A percentile compares a stretch with the other conserved stretches of the same genome.
Conservation (phyloP, 2,329 filamentous ascomycete genomes). For the Verticillium isaacii region DNA sequence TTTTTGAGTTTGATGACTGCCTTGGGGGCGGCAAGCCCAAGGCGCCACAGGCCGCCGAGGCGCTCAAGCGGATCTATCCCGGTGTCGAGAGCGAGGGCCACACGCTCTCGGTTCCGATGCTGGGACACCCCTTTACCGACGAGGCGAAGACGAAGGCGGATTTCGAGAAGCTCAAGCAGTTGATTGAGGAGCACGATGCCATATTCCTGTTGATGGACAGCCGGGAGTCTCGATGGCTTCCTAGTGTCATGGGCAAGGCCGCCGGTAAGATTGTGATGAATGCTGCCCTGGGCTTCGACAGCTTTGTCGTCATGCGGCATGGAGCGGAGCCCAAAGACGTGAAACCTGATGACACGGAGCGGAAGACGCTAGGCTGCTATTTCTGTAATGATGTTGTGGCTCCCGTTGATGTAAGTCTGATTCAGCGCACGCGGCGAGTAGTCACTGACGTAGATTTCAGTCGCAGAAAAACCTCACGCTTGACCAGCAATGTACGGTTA, state of each 20-base stretch:
- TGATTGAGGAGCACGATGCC: slow-evolving; percentile 83
- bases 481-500: slow-evolving; percentile 97
- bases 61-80: slow-evolving; percentile 81
- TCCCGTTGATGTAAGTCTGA: slow-evolving; percentile 73
- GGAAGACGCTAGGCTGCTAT: slow-evolving; percentile 81
- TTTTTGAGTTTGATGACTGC: slow-evolving; percentile 89
- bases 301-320: slow-evolving; percentile 95
- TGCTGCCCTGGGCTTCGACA: slow-evolving; percentile 92
- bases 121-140: slow-evolving; percentile 81
- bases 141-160: slow-evolving; percentile 65
- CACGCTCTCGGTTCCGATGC: slow-evolving; percentile 87
- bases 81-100: slow-evolving; percentile 80
- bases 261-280: slow-evolving; percentile 95
- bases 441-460: slow-evolving; percentile 38
- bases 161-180: slow-evolving; percentile 66
- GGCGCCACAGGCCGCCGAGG: slow-evolving; percentile 73
- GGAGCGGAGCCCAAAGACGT: slow-evolving; percentile 54
- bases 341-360: slow-evolving; percentile 36
- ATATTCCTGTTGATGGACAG: slow-evolving; percentile 98
- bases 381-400: slow-evolving; percentile 98
- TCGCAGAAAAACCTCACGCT: slow-evolving; percentile 92
- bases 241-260: slow-evolving; percentile 92
- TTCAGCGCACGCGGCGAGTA: neutral
- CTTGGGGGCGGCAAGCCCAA: slow-evolving; percentile 79
- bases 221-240: slow-evolving; percentile 89